A percentile compares a stretch with the other conserved stretches of the same genome.
These are phyloP conservation scores for Pseudocercospora macadamiae DNA, from an alignment of 2,329 filamentous ascomycete species.

Conservation along the genomic window DNA sequence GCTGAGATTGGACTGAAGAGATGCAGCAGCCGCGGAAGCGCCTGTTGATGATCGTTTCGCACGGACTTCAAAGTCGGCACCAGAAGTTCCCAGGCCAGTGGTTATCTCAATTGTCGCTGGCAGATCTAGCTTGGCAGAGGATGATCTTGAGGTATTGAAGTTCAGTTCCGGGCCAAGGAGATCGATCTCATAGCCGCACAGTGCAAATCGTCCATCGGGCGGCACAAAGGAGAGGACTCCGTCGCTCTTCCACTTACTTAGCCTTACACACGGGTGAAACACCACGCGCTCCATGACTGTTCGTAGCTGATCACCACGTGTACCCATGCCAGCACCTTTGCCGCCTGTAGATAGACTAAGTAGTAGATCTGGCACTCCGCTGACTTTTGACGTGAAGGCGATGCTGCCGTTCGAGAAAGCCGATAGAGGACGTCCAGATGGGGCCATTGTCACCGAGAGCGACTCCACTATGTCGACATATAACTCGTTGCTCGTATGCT, in stretches of 20 bases:
- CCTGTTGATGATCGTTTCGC: slow-evolving; percentile 52
- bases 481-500: slow-evolving; percentile 94
- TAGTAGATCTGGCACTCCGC: slow-evolving; percentile 87
- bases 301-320: slow-evolving; percentile 42
- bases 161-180: slow-evolving; percentile 69
- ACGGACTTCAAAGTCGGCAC: slow-evolving; percentile 88
- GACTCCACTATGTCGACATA: slow-evolving; percentile 96
- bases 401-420: slow-evolving; percentile 91
- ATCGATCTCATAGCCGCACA: slow-evolving; percentile 94
- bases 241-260: slow-evolving; percentile 85
- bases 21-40: slow-evolving; percentile 32
- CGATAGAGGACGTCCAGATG: slow-evolving; percentile 82
- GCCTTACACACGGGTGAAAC: slow-evolving; percentile 91
- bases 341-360: slow-evolving; percentile 79
- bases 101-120: slow-evolving; percentile 82
- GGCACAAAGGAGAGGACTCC: slow-evolving; percentile 96
- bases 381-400: slow-evolving; percentile 92
- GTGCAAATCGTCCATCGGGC: slow-evolving; percentile 88
- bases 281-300: slow-evolving; percentile 80
- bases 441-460: slow-evolving; percentile 82
- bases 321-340: slow-evolving; percentile 73
- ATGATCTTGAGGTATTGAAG: slow-evolving; percentile 27
- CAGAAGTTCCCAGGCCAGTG: slow-evolving; percentile 73
- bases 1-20: slow-evolving; percentile 34
- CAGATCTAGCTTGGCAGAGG: slow-evolving; percentile 64